phyloP scores from a whole-genome alignment of 176 grass and related monocot species.

The Poa pratensis region DNA sequence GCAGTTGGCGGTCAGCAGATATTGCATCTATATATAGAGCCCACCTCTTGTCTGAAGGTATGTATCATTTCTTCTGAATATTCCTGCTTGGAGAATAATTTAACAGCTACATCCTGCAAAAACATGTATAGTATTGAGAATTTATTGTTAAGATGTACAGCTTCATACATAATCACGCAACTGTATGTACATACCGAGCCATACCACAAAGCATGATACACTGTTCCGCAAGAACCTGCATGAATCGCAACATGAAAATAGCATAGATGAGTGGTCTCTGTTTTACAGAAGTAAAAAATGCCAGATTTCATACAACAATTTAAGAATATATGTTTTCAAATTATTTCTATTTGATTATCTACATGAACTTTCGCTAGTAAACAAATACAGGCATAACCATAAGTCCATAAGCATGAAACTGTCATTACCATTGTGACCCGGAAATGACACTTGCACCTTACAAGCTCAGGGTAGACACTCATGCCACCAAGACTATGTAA shows the following conservation, averaged over 20 bases:
- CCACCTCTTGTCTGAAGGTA: slow-evolving; percentile 95
- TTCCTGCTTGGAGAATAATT: slow-evolving; percentile 88
- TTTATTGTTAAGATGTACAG: not conserved
- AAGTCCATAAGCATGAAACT: not conserved
- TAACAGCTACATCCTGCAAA: slow-evolving; percentile 89
- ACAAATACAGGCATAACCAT: not conserved
- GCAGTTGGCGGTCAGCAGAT: not conserved
- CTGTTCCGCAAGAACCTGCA: slow-evolving; percentile 91
- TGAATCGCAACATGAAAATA: slow-evolving; percentile 27
- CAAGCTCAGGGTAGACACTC: not conserved
- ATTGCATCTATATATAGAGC: slow-evolving; percentile 8
- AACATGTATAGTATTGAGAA: slow-evolving; percentile 15
- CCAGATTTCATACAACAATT: not conserved
- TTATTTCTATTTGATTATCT: slow-evolving; percentile 8
- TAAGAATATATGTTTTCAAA: not conserved
- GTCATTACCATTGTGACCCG: not conserved
- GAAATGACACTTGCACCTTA: slow-evolving; percentile 17
- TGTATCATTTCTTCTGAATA: slow-evolving; percentile 87
- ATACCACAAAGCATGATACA: slow-evolving; percentile 95
- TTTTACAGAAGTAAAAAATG: not conserved
- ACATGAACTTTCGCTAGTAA: not conserved
- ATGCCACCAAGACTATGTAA: not conserved
- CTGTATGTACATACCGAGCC: slow-evolving; percentile 74
- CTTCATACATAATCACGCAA: slow-evolving; percentile 35
- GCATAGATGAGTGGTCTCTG: slow-evolving; percentile 1